Evolutionary conservation across 768 basidiomycete genomes (phyloP), one percentile per base, ranked within the genome.

Genomic region (Trametes sanguinea): DNA sequence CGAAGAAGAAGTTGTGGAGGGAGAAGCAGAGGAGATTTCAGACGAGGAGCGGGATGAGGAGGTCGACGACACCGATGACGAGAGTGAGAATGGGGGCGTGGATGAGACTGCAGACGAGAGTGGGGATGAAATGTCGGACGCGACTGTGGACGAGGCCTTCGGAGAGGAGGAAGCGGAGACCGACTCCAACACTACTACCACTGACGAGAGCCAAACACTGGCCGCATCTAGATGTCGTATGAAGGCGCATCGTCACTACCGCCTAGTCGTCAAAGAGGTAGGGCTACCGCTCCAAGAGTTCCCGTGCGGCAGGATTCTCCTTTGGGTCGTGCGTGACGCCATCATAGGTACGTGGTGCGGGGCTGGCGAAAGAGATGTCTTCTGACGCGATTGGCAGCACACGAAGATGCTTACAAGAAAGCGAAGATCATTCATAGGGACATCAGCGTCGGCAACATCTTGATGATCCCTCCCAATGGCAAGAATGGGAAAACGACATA

Each of bases 381-480:
- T 17, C 4, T 11, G 6, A 29, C 27, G 27, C 46, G 16, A 10
- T 10, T 6, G 27, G 6, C 22, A 65, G 64, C 60, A 7, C 64
- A 61, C 17, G 7, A 54, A 14, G 55, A 44, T 3, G 64, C 64
- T 13, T 61, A 54, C 42, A 32, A 30, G 40, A 44, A 48, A 9
- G 53, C 45, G 14, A 13, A 35, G 0, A 16, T 59, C 42, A 17
- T 65, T 0, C 64, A 65, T n/a, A 32, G 64, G 5, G 60, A 65
- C 33, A 47, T 65, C 45, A 62, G 64, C 10, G 42, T 39, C n/a
- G 60, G 60, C 8, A 65, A 65, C 45, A 58, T 65, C 40, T 37
- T 65, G 9, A 29, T 62, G 1, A 5, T 54, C 14, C 52, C 54
- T 2, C 6, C 11, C 1, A 9, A 16, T 22, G 11, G 22, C 22